A percentile compares a stretch with the other conserved stretches of the same genome.
Evolutionary conservation across 345 rosid genomes (phyloP).

Genomic region (Linum trigynum): DNA sequence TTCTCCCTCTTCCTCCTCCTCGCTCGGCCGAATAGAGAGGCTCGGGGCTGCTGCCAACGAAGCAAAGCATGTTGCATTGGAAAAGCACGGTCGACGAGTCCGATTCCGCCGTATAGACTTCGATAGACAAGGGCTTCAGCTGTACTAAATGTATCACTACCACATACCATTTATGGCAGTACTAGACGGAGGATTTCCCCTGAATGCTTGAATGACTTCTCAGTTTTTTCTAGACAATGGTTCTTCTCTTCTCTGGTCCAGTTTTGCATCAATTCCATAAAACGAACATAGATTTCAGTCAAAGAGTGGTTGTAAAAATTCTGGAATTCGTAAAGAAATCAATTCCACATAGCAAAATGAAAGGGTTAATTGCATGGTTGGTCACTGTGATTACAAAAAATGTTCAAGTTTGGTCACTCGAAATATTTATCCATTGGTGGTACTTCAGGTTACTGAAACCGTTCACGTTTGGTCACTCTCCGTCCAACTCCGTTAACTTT

Average conservation of each 20-base stretch:
- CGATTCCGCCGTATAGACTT: neutral
- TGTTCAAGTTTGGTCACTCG: too few relatives aligned
- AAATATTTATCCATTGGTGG: too few relatives aligned
- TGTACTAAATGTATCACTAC: neutral
- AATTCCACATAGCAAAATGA: neutral
- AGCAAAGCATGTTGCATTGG: too few relatives aligned
- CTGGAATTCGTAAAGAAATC: neutral
- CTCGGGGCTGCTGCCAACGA: too few relatives aligned
- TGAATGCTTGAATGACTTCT: conserved; percentile 81
- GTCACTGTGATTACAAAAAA: too few relatives aligned
- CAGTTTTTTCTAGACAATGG: conserved; percentile 90
- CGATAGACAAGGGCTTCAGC: neutral
- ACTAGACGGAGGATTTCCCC: conserved; percentile 87
- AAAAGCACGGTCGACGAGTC: too few relatives aligned
- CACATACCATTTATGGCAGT: conserved; percentile 32
- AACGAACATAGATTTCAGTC: conserved; percentile 9
- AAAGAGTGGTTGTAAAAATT: neutral
- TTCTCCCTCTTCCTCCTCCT: too few relatives aligned
- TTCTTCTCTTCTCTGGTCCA: conserved; percentile 91
- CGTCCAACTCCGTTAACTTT: too few relatives aligned
- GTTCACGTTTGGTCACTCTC: too few relatives aligned
- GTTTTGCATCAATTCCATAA: conserved; percentile 24
- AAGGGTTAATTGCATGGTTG: too few relatives aligned
- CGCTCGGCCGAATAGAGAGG: too few relatives aligned
- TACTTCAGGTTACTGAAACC: too few relatives aligned